Evolutionary conservation across 768 basidiomycete species (phyloP).

Genomic region (Lyophyllum decastes): DNA sequence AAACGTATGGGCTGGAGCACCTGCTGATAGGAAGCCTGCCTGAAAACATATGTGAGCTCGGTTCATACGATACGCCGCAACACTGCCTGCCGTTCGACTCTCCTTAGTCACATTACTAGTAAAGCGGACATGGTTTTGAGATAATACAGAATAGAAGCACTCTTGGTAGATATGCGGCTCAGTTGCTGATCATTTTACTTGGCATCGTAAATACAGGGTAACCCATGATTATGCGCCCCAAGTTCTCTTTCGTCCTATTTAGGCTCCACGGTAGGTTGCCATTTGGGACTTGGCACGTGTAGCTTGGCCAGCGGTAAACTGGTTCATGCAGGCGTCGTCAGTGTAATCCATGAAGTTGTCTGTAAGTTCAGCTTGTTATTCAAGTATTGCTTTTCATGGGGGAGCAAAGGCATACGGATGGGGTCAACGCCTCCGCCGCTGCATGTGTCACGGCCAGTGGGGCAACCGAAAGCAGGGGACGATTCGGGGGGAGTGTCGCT

Average conservation of each 20-base stretch:
- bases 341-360: conserved; percentile 60
- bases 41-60: too few species aligned
- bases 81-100: too few species aligned
- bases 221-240: neutral
- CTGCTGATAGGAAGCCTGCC: neutral
- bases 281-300: conserved; percentile 42
- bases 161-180: too few species aligned
- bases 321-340: conserved; percentile 49
- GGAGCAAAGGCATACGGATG: conserved; percentile 33
- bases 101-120: too few species aligned
- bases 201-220: neutral
- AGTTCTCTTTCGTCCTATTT: neutral
- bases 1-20: neutral
- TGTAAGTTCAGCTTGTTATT: conserved; percentile 11
- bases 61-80: too few species aligned
- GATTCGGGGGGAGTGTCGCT: conserved; percentile 49
- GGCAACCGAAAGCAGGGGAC: conserved; percentile 43
- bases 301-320: conserved; percentile 48
- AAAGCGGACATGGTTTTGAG: too few species aligned
- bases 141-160: too few species aligned
- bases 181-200: neutral
- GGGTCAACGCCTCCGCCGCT: conserved; percentile 42
- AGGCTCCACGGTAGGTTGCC: conserved; percentile 44
- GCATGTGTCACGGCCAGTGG: conserved; percentile 37
- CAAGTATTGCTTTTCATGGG: neutral